A percentile compares a stretch with the other conserved stretches of the same genome.
These are phyloP conservation scores for Globisporangium echinulatum DNA, from an alignment of 352 stramenopile species.

Conservation along the genomic window DNA sequence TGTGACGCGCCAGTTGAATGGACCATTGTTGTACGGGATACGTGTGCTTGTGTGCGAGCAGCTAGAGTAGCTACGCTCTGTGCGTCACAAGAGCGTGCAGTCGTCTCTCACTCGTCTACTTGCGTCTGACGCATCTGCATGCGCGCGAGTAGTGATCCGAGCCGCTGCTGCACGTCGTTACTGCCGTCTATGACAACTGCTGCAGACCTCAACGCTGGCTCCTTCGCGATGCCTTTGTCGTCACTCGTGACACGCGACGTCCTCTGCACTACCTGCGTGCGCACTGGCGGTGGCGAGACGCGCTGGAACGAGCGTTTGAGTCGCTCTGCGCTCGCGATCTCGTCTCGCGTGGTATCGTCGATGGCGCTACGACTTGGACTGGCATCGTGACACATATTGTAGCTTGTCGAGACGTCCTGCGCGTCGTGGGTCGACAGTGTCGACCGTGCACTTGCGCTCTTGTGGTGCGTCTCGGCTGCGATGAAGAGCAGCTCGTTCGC, in stretches of 20 bases:
- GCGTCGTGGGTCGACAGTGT: neutral
- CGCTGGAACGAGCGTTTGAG: neutral
- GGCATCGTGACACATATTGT: neutral
- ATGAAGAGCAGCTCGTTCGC: slow-evolving; percentile 44
- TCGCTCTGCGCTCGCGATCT: neutral
- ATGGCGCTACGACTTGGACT: neutral
- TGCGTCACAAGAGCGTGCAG: neutral
- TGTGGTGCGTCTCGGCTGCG: slow-evolving; percentile 37
- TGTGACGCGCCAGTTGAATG: neutral
- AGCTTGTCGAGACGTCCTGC: slow-evolving; percentile 4
- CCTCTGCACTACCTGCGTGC: too few relatives aligned
- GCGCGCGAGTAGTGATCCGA: slow-evolving; percentile 32
- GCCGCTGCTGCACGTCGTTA: slow-evolving; percentile 21
- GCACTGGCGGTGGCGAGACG: neutral
- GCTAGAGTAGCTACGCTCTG: too few relatives aligned
- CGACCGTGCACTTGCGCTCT: slow-evolving; percentile 12
- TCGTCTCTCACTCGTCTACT: neutral
- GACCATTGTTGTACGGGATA: neutral
- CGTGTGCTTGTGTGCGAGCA: neutral
- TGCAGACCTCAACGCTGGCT: slow-evolving; percentile 10
- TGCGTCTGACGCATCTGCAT: slow-evolving; percentile 26
- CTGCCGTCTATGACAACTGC: slow-evolving; percentile 6
- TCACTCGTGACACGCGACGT: too few relatives aligned
- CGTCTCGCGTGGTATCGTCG: neutral
- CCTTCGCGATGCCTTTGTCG: neutral